Evolutionary conservation across 2,329 filamentous ascomycete species (phyloP), one percentile per base, ranked within the genome.

Genomic region (Fusarium metavorans): DNA sequence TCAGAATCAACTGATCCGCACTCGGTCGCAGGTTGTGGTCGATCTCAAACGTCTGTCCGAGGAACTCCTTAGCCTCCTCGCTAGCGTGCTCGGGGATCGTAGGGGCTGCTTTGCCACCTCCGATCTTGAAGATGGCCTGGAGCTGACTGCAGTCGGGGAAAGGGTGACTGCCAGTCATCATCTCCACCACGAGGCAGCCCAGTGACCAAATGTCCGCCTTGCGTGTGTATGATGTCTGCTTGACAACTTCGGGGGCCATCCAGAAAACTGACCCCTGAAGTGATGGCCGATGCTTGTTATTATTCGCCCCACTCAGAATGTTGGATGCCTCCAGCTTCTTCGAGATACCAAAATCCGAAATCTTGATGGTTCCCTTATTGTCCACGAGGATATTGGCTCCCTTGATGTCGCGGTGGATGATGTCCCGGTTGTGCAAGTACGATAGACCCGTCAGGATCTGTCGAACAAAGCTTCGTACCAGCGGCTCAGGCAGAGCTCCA

Each of bases 201-300:
- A 99, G 90, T 54, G 95, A 98, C 97, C 97, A 99, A 78, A 99
- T 99, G 80, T 99, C 97, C 16, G 97, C 97, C 86, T 98, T 98
- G 85, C 96, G 95, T 6, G 96, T 98, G 85, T 99, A 98, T 7
- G 95, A 95, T 4, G 96, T 98, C 84, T 98, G 97, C 80, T 97
- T 97, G 72, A 99, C 97, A 23, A 99, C 97, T 85, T 99, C 97
- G 10, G 97, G 97, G 1, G 97, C 97, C 97, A 99, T 99, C 97
- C 97, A 99, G 86, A 98, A 99, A 62, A 99, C 97, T 30, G 95
- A 98, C 16, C 97, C 97, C 83, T 99, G 97, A 5, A 99, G 90
- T 2, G 96, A 98, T 4, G 92, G 91, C 6, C 91, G 87, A 79
- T 93, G 88, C 82, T 91, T 92, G 83, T 89, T 91, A 83, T 91